These are phyloP conservation scores for Panicum virgatum DNA, from an alignment of 202 grass and related monocot genomes.

Conservation along the genomic window DNA sequence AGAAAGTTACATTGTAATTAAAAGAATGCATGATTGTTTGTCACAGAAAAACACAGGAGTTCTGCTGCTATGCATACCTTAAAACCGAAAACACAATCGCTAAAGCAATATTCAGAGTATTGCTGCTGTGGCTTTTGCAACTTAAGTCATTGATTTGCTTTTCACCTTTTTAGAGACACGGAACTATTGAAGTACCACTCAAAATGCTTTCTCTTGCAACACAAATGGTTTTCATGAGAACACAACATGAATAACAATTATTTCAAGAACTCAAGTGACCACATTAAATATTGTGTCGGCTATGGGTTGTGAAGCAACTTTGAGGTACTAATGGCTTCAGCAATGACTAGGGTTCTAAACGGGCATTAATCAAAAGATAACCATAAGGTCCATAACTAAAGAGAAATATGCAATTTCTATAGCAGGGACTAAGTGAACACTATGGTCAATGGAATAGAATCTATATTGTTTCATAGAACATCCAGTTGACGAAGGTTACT, in stretches of 20 bases:
- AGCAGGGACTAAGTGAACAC: not conserved
- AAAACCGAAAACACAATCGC: not conserved
- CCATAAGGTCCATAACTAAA: constrained; percentile 9
- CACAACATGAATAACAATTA: not conserved
- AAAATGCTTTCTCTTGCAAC: not conserved
- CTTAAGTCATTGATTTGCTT: not conserved
- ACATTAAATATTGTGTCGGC: constrained; percentile 9
- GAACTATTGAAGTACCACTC: not conserved
- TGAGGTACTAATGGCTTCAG: constrained; percentile 4
- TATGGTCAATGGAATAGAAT: not conserved
- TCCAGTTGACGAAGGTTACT: constrained; percentile 7
- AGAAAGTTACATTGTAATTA: not conserved
- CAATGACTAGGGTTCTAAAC: not conserved
- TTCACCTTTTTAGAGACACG: not conserved
- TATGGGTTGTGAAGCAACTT: constrained; percentile 22
- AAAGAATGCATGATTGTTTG: not conserved
- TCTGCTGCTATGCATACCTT: not conserved
- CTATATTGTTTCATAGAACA: not conserved
- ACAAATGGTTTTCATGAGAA: no score
- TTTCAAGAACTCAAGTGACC: constrained; percentile 16
- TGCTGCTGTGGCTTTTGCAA: not conserved
- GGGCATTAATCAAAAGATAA: not conserved
- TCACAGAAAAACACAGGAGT: not conserved
- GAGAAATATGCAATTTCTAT: not conserved
- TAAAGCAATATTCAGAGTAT: not conserved